A percentile compares a stretch with the other conserved stretches of the same genome.
Conservation (phyloP, 2,329 filamentous ascomycete species). For the Aspergillus jensenii region DNA sequence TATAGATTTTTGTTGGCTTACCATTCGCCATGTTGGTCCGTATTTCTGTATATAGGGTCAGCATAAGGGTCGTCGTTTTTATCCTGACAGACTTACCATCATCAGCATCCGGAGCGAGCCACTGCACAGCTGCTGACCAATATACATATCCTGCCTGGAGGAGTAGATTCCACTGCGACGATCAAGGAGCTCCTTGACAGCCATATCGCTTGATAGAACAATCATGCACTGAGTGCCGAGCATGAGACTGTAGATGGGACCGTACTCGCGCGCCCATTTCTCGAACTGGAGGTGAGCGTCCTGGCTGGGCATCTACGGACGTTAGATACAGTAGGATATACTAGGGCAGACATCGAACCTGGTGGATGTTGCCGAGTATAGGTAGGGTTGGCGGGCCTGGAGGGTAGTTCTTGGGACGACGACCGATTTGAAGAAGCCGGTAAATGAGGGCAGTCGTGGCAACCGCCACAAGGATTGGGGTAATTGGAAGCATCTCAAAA, state of each 20-base stretch:
- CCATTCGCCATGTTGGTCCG: not conserved
- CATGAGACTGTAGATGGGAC: conserved; percentile 53
- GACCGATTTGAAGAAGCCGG: not conserved
- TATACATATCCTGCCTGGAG: conserved; percentile 46
- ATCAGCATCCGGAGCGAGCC: conserved; percentile 30
- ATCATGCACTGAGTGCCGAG: conserved; percentile 51
- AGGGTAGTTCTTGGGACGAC: not conserved
- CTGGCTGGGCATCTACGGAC: not conserved
- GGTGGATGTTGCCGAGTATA: not conserved
- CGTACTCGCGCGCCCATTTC: conserved; percentile 53
- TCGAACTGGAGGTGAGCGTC: not conserved
- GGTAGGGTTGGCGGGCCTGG: not conserved
- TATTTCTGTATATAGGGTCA: not conserved
- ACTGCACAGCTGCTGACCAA: conserved; percentile 39
- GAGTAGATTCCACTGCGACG: conserved; percentile 53
- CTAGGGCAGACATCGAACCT: not conserved
- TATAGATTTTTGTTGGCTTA: not conserved
- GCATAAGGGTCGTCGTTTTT: not conserved
- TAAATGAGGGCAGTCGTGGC: not conserved
- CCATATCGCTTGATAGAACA: conserved; percentile 47
- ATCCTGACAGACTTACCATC: conserved; percentile 23
- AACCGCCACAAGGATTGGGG: not conserved
- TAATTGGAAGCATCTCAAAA: not conserved
- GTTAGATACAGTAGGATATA: not conserved
- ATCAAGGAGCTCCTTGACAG: conserved; percentile 54